A percentile compares a stretch with the other conserved stretches of the same genome.
Evolutionary conservation across 306 rosid species (phyloP).

Genomic region (Cicer yamashitae): DNA sequence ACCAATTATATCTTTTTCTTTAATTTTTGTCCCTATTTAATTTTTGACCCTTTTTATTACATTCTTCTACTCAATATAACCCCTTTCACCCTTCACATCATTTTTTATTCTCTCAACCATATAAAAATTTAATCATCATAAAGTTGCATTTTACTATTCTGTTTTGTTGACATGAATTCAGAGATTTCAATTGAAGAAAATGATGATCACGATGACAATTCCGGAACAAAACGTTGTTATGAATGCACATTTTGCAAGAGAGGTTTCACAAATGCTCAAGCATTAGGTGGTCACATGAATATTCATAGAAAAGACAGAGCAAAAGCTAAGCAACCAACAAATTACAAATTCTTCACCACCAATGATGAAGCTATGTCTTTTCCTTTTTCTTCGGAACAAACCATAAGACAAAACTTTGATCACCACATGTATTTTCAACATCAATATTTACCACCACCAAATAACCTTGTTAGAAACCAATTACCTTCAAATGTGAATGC

Average conservation of each 20-base stretch:
- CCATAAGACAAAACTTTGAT: not conserved
- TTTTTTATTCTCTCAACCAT: not conserved
- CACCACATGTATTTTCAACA: not conserved
- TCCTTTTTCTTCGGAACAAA: constrained; percentile 43
- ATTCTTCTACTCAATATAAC: constrained; percentile 41
- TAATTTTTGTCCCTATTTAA: constrained; percentile 11
- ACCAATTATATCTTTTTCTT: constrained; percentile 55
- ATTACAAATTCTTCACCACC: constrained; percentile 18
- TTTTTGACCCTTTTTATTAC: constrained; percentile 32
- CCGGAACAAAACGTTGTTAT: constrained; percentile 60
- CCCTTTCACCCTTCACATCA: constrained; percentile 45
- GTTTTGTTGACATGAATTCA: constrained; percentile 1
- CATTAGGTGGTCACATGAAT: constrained; percentile 96
- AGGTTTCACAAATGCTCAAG: constrained; percentile 98
- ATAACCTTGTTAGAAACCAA: not conserved
- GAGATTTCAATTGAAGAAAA: constrained; percentile 67
- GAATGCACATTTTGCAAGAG: constrained; percentile 89
- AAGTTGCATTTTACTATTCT: not conserved
- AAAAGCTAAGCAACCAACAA: constrained; percentile 56
- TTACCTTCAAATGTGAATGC: constrained; percentile 10
- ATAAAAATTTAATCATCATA: not conserved
- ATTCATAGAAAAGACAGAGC: constrained; percentile 87
- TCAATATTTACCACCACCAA: not conserved
- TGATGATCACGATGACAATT: constrained; percentile 40
- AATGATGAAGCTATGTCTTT: constrained; percentile 41